Conservation (phyloP, 371 early-diverging fungal genomes). For the Syncephalastrum monosporum region DNA sequence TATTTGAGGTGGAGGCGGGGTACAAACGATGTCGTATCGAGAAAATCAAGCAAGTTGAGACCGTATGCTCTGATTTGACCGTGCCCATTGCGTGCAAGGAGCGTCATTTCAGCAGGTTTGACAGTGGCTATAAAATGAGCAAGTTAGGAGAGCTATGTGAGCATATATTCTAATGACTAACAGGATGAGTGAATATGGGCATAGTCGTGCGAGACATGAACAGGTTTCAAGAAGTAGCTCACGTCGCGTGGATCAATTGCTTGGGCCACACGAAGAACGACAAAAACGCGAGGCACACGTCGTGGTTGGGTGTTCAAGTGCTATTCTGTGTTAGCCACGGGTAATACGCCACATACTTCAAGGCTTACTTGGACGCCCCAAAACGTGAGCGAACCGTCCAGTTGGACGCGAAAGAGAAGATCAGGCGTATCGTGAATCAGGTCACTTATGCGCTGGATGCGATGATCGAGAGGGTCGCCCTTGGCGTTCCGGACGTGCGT, state of each 20-base stretch:
- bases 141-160: background rate
- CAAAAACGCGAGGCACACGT: slow-evolving; percentile 66
- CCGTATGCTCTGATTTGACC: slow-evolving; percentile 69
- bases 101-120: slow-evolving; percentile 67
- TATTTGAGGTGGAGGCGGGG: slow-evolving; percentile 61
- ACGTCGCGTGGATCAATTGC: slow-evolving; percentile 56
- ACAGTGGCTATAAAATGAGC: slow-evolving; percentile 43
- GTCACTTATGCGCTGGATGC: slow-evolving; percentile 53
- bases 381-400: slow-evolving; percentile 71
- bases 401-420: slow-evolving; percentile 68
- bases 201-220: slow-evolving; percentile 58
- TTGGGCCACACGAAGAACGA: slow-evolving; percentile 65
- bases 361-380: slow-evolving; percentile 77
- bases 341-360: background rate
- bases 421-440: slow-evolving; percentile 76
- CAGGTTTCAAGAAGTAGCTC: slow-evolving; percentile 58
- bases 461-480: slow-evolving; percentile 31
- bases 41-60: slow-evolving; percentile 76
- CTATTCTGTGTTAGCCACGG: slow-evolving; percentile 21
- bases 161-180: slow-evolving; percentile 11
- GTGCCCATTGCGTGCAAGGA: slow-evolving; percentile 58
- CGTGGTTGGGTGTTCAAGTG: slow-evolving; percentile 62
- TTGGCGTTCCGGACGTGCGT: slow-evolving; percentile 32
- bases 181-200: slow-evolving; percentile 45
- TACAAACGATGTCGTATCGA: slow-evolving; percentile 61